Conservation (phyloP, 208 protist species). For the Trypanosoma cruzi region DNA sequence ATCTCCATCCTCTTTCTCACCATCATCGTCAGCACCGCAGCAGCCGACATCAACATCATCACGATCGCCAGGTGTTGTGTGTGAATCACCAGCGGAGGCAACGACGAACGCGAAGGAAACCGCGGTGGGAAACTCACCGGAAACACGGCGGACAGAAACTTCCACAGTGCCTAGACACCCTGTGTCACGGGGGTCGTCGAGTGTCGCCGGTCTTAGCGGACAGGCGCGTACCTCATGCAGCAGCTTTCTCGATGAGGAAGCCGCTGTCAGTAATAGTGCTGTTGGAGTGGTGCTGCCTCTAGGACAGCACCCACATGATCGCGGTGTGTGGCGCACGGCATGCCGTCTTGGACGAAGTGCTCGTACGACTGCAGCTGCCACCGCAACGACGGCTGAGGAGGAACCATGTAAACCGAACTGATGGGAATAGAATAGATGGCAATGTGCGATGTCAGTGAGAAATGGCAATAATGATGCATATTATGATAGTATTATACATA, state of each 20-base stretch:
- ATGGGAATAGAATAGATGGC: not conserved
- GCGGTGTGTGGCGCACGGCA: not conserved
- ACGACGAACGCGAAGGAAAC: not conserved
- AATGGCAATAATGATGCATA: not conserved
- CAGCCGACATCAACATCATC: not conserved
- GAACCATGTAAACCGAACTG: not conserved
- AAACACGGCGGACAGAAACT: not conserved
- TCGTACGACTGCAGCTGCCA: not conserved
- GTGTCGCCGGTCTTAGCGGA: slow-evolving; percentile 16
- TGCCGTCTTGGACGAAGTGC: not conserved
- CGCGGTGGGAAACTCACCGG: not conserved
- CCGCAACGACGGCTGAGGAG: slow-evolving; percentile 5
- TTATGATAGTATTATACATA: slow-evolving; percentile 3
- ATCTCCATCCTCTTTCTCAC: not conserved
- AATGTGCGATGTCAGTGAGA: not conserved
- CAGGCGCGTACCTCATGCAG: slow-evolving; percentile 19
- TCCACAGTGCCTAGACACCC: not conserved
- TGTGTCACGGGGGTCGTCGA: slow-evolving; percentile 6
- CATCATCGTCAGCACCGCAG: not conserved
- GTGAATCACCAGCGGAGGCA: not conserved
- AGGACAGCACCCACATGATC: not conserved
- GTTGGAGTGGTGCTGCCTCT: not conserved
- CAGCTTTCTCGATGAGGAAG: slow-evolving; percentile 3
- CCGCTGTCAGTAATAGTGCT: not conserved
- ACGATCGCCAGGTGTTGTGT: not conserved